A percentile compares a stretch with the other conserved stretches of the same genome.
phyloP scores from a whole-genome alignment of 2,329 filamentous ascomycete species.

The Scedosporium boydii region DNA sequence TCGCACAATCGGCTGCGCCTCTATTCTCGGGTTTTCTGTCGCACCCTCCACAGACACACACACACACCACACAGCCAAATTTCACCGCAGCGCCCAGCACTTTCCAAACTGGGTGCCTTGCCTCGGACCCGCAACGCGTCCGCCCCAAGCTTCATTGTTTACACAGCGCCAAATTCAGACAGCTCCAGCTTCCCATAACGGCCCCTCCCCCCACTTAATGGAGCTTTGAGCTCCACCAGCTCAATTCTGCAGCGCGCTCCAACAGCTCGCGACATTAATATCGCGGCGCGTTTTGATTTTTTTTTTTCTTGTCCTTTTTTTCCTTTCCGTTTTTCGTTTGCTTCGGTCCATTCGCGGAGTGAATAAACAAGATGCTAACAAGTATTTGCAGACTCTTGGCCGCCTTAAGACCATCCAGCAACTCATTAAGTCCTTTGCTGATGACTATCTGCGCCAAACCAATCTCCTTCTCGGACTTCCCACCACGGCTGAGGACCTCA shows the following conservation, averaged over 20 bases:
- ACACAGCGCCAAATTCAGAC: slow-evolving; percentile 1
- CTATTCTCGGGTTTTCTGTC: not conserved
- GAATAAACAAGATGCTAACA: slow-evolving; percentile 24
- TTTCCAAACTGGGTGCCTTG: not conserved
- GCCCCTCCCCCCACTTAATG: not conserved
- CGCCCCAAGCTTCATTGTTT: slow-evolving; percentile 1
- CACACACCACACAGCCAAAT: not conserved
- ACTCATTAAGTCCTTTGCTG: slow-evolving; percentile 68
- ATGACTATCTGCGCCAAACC: slow-evolving; percentile 81
- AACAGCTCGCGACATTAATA: not conserved
- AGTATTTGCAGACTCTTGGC: slow-evolving; percentile 37
- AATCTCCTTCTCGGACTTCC: slow-evolving; percentile 68
- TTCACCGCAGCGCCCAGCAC: not conserved
- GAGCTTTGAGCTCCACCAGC: not conserved
- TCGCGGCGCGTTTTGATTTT: not conserved
- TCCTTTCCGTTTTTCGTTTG: not conserved
- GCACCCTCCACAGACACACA: not conserved
- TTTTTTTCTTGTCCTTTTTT: not conserved
- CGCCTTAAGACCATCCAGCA: slow-evolving; percentile 71
- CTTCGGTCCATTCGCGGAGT: not conserved
- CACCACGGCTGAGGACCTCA: slow-evolving; percentile 37
- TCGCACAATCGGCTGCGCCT: not conserved
- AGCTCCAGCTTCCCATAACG: not conserved
- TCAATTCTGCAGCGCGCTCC: not conserved
- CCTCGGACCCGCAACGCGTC: slow-evolving; percentile 1